Conservation (phyloP, 2,329 filamentous ascomycete genomes). For the Paraphoma chrysanthemicola region DNA sequence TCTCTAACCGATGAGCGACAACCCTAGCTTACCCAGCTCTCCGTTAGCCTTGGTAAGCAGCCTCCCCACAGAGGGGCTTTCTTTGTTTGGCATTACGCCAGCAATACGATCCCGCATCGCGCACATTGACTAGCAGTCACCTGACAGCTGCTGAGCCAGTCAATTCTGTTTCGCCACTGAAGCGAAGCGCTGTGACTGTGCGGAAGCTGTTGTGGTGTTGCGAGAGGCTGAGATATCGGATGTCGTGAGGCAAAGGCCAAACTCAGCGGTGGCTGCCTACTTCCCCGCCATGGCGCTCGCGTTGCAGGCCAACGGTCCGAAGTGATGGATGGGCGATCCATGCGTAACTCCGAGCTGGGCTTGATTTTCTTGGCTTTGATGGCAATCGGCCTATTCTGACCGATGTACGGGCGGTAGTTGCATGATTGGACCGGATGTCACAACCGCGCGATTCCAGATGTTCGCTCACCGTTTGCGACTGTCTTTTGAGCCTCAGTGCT, state of each 20-base stretch:
- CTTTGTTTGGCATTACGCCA: constrained; percentile 5
- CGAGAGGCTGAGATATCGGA: constrained; percentile 2
- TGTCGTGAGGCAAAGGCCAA: background rate
- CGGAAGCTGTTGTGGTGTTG: background rate
- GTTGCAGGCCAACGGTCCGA: constrained; percentile 5
- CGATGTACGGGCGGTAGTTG: background rate
- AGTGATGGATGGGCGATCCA: background rate
- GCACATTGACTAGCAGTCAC: constrained; percentile 1
- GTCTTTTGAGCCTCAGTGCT: background rate
- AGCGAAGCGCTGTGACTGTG: background rate
- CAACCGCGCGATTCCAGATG: background rate
- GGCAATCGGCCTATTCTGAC: too few species aligned
- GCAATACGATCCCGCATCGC: background rate
- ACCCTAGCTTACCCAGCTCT: background rate
- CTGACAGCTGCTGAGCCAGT: constrained; percentile 1
- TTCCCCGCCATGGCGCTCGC: constrained; percentile 9
- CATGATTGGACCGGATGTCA: background rate
- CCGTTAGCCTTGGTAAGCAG: background rate
- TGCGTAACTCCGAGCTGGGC: background rate
- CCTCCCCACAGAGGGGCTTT: background rate
- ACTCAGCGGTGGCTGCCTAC: background rate
- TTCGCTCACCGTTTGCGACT: background rate
- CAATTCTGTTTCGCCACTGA: background rate
- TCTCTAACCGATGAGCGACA: background rate
- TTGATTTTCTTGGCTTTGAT: background rate